Percentiles rank a stretch among this genome's conserved stretches.
Conservation (phyloP, 2,329 filamentous ascomycete species). For the Fusarium nurragi region DNA sequence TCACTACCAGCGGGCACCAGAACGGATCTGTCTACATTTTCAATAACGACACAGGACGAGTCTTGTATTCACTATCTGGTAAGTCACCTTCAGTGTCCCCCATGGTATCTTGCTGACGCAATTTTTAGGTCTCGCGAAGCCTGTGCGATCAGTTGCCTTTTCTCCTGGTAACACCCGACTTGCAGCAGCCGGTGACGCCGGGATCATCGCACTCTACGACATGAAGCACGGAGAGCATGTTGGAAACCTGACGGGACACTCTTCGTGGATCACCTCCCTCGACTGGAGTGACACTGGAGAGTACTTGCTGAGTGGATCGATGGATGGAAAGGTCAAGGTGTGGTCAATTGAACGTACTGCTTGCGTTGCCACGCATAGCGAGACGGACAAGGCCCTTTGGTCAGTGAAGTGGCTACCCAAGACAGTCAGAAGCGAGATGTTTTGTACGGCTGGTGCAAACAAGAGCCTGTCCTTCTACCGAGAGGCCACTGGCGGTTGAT, state of each 20-base stretch:
- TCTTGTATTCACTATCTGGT: slow-evolving; percentile 87
- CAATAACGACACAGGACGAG: slow-evolving; percentile 86
- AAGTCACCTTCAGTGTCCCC: slow-evolving; percentile 40
- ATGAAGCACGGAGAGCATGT: slow-evolving; percentile 92
- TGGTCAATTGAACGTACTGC: slow-evolving; percentile 87
- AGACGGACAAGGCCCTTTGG: slow-evolving; percentile 88
- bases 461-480: slow-evolving; percentile 82
- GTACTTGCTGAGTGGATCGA: slow-evolving; percentile 85
- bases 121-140: slow-evolving; percentile 77
- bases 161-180: slow-evolving; percentile 85
- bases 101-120: slow-evolving; percentile 13
- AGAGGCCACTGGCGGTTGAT: slow-evolving; percentile 67
- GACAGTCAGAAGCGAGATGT: slow-evolving; percentile 72
- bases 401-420: slow-evolving; percentile 85
- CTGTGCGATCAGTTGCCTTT: slow-evolving; percentile 86
- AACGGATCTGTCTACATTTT: slow-evolving; percentile 94
- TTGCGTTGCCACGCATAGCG: slow-evolving; percentile 93
- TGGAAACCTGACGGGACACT: slow-evolving; percentile 80
- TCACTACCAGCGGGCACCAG: slow-evolving; percentile 92
- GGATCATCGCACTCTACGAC: slow-evolving; percentile 91
- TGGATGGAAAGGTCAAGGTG: slow-evolving; percentile 94
- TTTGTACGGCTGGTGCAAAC: slow-evolving; percentile 82
- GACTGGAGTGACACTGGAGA: slow-evolving; percentile 96
- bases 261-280: slow-evolving; percentile 87
- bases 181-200: slow-evolving; percentile 89